Percentiles rank a stretch among this genome's conserved stretches.
Evolutionary conservation across 805 yeast genomes (phyloP).

Genomic region (Saccharomycopsis fodiens): DNA sequence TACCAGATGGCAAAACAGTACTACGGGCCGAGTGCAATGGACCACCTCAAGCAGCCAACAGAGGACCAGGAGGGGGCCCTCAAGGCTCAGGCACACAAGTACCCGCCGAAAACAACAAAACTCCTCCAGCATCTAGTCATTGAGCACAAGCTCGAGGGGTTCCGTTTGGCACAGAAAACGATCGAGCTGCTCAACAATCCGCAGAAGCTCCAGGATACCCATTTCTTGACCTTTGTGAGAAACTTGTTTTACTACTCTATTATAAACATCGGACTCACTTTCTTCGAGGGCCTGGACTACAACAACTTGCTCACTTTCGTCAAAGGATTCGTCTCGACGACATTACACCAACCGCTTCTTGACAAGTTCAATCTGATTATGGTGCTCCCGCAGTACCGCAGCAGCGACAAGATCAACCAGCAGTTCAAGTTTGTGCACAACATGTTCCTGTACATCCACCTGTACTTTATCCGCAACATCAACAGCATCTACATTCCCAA

Average conservation of each 20-base stretch:
- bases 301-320: not conserved
- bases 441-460: slow-evolving; percentile 1
- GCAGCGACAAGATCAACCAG: not conserved
- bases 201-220: not conserved
- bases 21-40: not conserved
- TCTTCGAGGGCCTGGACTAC: not conserved
- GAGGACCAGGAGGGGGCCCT: not conserved
- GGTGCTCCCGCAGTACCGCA: not conserved
- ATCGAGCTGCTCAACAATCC: slow-evolving; percentile 9
- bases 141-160: slow-evolving; percentile 3
- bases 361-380: not conserved
- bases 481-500: slow-evolving; percentile 4
- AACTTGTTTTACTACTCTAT: slow-evolving; percentile 9
- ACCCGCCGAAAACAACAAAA: not conserved
- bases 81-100: not conserved
- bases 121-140: not conserved
- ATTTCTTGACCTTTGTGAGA: not conserved
- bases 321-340: not conserved
- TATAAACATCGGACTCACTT: slow-evolving; percentile 9
- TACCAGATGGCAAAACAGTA: not conserved
- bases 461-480: slow-evolving; percentile 2
- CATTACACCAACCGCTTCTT: not conserved
- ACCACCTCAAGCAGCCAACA: not conserved
- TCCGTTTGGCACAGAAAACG: slow-evolving; percentile 6
- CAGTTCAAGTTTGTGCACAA: not conserved